Evolutionary conservation across 2,329 filamentous ascomycete species (phyloP), one percentile per base, ranked within the genome.

Genomic region (Parastagonospora avenae): DNA sequence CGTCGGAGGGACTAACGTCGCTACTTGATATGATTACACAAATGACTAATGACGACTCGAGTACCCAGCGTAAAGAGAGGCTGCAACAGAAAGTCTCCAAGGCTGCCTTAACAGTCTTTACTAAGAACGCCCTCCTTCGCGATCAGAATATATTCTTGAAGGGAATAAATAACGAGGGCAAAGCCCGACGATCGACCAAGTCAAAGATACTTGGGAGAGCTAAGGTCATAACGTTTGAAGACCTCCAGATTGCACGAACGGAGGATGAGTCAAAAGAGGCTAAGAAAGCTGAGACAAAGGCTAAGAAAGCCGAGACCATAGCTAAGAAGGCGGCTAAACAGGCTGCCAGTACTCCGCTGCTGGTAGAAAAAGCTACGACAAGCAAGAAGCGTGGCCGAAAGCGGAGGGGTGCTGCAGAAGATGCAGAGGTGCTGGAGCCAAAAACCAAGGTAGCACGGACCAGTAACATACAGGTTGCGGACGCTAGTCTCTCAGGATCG

Each of bases 61-160:
- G 24, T 30, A 47, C 39, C 46, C 28, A 49, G 50, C 52, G 45
- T 54, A 52, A 46, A 15, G 41, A 8, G 29, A 50, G 14, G 35
- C 54, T 56, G 10, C 35, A 53, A 32, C 38, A 55, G 43, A 63
- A 60, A 46, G 54, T 60, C 8, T 40, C 48, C 6, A 61, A 57
- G 45, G 66, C 68, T 31, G 57, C 62, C 51, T 30, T 65, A 54
- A 60, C 45, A 30, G 62, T 45, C n/a, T 58, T 66, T 55, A 59
- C 62, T 16, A 27, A 63, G 46, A 24, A 42, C 49, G 54, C 60
- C 39, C 58, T 73, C 19, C 60, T 64, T 37, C 36, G 66, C 40
- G 54, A 73, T 46, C 46, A 60, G 47, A 68, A 66, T 47, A 27
- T 52, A 33, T 59, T 69, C 50, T 58, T 74, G 32, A 44, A 49